A percentile compares a stretch with the other conserved stretches of the same genome.
Conservation (phyloP, 2,329 filamentous ascomycete genomes). For the Claviceps pazoutovae region DNA sequence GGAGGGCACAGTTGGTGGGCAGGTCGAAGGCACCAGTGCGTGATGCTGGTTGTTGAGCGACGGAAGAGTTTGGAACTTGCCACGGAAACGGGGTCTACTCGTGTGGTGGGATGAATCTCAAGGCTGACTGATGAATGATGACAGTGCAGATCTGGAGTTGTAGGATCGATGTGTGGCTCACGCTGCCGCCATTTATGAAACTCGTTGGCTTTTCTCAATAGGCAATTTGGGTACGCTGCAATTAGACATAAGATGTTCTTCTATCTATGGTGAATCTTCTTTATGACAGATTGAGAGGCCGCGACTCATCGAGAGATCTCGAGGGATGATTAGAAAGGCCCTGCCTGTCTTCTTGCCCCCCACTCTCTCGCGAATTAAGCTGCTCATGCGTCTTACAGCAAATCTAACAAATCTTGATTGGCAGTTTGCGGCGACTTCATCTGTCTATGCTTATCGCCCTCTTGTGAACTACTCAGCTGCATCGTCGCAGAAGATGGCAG, state of each 20-base stretch:
- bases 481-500: constrained; percentile 52
- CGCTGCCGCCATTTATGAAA: neutral
- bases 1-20: constrained; percentile 29
- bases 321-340: neutral
- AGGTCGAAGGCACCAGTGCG: constrained; percentile 21
- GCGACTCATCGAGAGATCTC: constrained; percentile 2
- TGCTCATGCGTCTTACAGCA: constrained; percentile 20
- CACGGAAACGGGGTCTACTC: neutral
- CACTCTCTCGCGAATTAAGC: neutral
- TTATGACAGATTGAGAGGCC: neutral
- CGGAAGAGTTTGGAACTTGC: neutral
- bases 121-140: neutral
- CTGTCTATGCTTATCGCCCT: constrained; percentile 9
- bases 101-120: neutral
- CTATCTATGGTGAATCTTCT: neutral
- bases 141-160: neutral
- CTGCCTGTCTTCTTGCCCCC: neutral
- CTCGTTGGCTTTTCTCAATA: neutral
- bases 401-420: constrained; percentile 44
- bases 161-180: neutral
- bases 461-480: constrained; percentile 32
- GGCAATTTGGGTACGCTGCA: neutral
- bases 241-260: neutral
- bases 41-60: neutral
- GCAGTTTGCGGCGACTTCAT: constrained; percentile 37